Conservation (phyloP, 495 filamentous ascomycete genomes). For the Hypoxylon trugodes region DNA sequence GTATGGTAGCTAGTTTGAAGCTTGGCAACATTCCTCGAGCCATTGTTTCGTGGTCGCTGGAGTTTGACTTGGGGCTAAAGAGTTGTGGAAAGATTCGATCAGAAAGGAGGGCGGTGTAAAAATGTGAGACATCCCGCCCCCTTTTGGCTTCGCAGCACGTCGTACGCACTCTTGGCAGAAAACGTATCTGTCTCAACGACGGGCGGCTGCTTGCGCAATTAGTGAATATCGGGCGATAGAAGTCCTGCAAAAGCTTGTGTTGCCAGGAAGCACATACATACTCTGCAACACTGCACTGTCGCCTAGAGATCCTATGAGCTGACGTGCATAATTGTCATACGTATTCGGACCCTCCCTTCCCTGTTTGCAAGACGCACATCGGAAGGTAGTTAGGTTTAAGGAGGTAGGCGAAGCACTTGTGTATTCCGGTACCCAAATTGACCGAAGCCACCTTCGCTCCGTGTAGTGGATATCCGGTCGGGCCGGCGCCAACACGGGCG, state of each 20-base stretch:
- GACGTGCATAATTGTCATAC: conserved; percentile 35
- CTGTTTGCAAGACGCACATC: conserved; percentile 24
- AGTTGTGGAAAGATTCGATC: conserved; percentile 1
- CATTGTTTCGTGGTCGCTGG: conserved; percentile 1
- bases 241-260: conserved; percentile 11
- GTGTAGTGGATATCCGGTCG: conserved; percentile 16
- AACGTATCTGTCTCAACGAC: conserved; percentile 30
- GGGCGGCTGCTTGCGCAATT: conserved; percentile 15
- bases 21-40: conserved; percentile 33
- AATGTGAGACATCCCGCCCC: conserved; percentile 30
- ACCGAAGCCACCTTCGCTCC: conserved; percentile 23
- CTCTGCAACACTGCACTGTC: conserved; percentile 20
- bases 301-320: conserved; percentile 28
- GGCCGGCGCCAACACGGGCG: conserved; percentile 18
- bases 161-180: conserved; percentile 33
- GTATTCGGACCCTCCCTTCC: conserved; percentile 21
- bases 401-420: conserved; percentile 8
- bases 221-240: conserved; percentile 13
- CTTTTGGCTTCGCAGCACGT: conserved; percentile 29
- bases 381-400: conserved; percentile 31
- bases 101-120: conserved; percentile 4
- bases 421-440: conserved; percentile 25
- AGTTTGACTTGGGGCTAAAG: not conserved
- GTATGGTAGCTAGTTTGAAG: conserved; percentile 10
- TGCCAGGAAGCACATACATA: conserved; percentile 23